Conservation (phyloP, 352 stramenopile genomes). For the Pythium monospermum region DNA sequence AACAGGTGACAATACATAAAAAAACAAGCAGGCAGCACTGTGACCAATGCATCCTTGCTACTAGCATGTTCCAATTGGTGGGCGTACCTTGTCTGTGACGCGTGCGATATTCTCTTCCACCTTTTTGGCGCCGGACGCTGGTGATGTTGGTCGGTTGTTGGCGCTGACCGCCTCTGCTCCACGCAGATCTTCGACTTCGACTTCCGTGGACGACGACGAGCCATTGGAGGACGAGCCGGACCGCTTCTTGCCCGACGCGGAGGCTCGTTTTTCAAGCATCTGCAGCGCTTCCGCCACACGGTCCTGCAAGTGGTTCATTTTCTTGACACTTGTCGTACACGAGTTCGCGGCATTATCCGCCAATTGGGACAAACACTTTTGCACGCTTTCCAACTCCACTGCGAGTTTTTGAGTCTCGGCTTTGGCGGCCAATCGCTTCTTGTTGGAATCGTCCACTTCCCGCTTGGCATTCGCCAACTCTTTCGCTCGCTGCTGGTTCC, state of each 20-base stretch:
- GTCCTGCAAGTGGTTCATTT: conserved; percentile 54
- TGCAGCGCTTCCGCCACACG: conserved; percentile 66
- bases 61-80: too few relatives aligned
- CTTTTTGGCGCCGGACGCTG: conserved; percentile 41
- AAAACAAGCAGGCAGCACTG: too few relatives aligned
- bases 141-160: conserved; percentile 30
- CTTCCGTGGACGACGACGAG: conserved; percentile 28
- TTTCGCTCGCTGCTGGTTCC: conserved; percentile 62
- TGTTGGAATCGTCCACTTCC: conserved; percentile 77
- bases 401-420: conserved; percentile 77
- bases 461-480: conserved; percentile 60
- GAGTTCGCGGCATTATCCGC: conserved; percentile 47
- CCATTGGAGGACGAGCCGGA: conserved; percentile 8
- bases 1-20: too few relatives aligned
- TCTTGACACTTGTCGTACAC: conserved; percentile 51
- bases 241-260: conserved; percentile 22
- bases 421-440: conserved; percentile 76
- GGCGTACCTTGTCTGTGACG: conserved; percentile 59
- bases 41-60: too few relatives aligned
- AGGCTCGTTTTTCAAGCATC: conserved; percentile 55
- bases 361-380: conserved; percentile 56
- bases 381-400: conserved; percentile 61
- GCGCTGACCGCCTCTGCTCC: conserved; percentile 34
- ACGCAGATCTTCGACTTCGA: conserved; percentile 45
- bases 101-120: conserved; percentile 64